Evolutionary conservation across 768 basidiomycete genomes (phyloP), one percentile per base, ranked within the genome.

Genomic region (Cyclocybe cylindracea): DNA sequence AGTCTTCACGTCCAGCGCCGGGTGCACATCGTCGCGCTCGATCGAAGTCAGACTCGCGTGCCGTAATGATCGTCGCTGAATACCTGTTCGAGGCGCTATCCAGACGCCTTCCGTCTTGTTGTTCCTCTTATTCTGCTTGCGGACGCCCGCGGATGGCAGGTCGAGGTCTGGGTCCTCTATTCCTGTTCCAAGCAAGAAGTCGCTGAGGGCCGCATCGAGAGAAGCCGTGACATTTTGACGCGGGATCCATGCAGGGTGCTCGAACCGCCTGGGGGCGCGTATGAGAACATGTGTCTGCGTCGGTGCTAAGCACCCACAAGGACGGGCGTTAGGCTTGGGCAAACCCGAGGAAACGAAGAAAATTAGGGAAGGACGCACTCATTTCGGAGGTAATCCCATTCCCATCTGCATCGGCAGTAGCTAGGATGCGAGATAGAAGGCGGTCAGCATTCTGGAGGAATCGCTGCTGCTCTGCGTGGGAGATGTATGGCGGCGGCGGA

Each of bases 231-330:
- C 55, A 53, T 74, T 77, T 56, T 78, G 80, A 18, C 74, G 68
- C 8, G 77, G 77, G 29, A 75, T 64, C 77, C 78, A 79, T 5
- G 75, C 67, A 3, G 77, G 76, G 49, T 79, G 78, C 10, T 46
- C 46, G 60, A 79, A 78, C n/a, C 69, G 63, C n/a, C 78, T 63
- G 1, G 78, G 78, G 0, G 78, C 78, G 31, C 73, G 76, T 18
- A 79, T 58, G 24, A 79, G 66, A 34, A 79, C 63, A 50, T 79
- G 72, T n/a, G 73, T 76, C 51, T 77, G 75, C 0, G 75, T 76
- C 2, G 77, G 74, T 2, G 73, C 78, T 79, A 35, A 36, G 46
- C 42, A 41, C 10, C 44, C 24, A 24, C 24, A 24, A 24, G 24
- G 24, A 24, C 24, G 5, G 24, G 24, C 24, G 24, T 24, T 24